These are phyloP conservation scores for Dendrocalamus sinicus DNA, from an alignment of 176 grass and related monocot species.

Conservation along the genomic window DNA sequence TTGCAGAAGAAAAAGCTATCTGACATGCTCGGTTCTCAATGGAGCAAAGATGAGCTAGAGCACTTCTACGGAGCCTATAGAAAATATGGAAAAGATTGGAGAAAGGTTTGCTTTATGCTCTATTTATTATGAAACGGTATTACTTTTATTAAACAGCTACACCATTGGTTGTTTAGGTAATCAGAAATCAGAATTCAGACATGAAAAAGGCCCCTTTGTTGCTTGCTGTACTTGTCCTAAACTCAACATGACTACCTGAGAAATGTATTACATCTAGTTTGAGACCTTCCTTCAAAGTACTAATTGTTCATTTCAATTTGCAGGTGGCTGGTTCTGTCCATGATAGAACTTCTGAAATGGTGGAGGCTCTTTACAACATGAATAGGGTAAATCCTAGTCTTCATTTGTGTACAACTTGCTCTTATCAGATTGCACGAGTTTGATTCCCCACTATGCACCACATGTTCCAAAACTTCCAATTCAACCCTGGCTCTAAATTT, in stretches of 20 bases:
- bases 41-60: conserved; percentile 97
- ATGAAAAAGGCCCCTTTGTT: neutral
- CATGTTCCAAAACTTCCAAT: conserved; percentile 1
- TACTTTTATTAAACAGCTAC: conserved; percentile 5
- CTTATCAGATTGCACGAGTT: conserved; percentile 3
- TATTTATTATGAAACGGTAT: conserved; percentile 7
- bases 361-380: conserved; percentile 93
- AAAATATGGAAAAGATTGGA: conserved; percentile 98
- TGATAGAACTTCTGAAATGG: conserved; percentile 94
- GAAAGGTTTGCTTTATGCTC: conserved; percentile 65
- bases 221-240: neutral
- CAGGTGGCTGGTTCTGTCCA: conserved; percentile 73
- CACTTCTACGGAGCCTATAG: conserved; percentile 89
- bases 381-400: conserved; percentile 69
- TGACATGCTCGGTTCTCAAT: conserved; percentile 89
- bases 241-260: conserved; percentile 9
- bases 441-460: neutral
- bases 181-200: neutral
- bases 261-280: conserved; percentile 30
- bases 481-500: conserved; percentile 15
- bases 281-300: neutral
- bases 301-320: conserved; percentile 46
- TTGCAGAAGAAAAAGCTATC: conserved; percentile 92
- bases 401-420: conserved; percentile 18
- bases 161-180: conserved; percentile 14